Evolutionary conservation across 1,284 basidiomycete genomes (phyloP), one percentile per base, ranked within the genome.

Genomic region (Cerrena zonata): DNA sequence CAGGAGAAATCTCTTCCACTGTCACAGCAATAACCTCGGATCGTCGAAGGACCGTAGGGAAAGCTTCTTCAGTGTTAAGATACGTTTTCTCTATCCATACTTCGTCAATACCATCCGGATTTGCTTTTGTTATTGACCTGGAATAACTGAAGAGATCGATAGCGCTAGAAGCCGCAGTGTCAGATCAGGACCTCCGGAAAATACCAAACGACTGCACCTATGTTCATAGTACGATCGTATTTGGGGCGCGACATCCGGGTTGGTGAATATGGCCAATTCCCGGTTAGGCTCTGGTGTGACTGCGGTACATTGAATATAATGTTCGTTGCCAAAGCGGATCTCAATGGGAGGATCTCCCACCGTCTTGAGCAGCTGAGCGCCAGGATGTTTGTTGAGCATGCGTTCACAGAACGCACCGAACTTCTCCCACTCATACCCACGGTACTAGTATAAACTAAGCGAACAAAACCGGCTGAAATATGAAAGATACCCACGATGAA

Each of bases 331-430:
- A 59, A 82, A 87, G 22, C 86, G 83, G 49, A 91, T 78, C 54
- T 93, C 86, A 12, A 89, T 85, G 12, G 86, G 79, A 2, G 94
- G 90, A 43, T 93, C 86, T 2, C 85, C 82, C 43, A 79, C 76
- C 15, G 75, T 79, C 61, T 87, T 89, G 52, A 96, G 73, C 11
- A 97, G 72, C 53, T 86, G 88, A 1, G 93, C 89, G 38, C 85
- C 85, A 2, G 92, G 87, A 65, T 97, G 91, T 68, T 97, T 97
- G 69, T 85, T 86, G 45, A 95, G 81, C 80, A 97, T 89, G 25
- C 88, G 76, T 68, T 97, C 94, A 69, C 92, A 94, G 72, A 96
- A 90, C 21, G 85, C 82, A 3, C 82, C 84, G 56, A 86, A 88
- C 62, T 90, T 93, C 69, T 94, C 92, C 88, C 87, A 90, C 61